phyloP scores from a whole-genome alignment of 371 early-diverging fungal species.

The Syncephalastrum racemosum region DNA sequence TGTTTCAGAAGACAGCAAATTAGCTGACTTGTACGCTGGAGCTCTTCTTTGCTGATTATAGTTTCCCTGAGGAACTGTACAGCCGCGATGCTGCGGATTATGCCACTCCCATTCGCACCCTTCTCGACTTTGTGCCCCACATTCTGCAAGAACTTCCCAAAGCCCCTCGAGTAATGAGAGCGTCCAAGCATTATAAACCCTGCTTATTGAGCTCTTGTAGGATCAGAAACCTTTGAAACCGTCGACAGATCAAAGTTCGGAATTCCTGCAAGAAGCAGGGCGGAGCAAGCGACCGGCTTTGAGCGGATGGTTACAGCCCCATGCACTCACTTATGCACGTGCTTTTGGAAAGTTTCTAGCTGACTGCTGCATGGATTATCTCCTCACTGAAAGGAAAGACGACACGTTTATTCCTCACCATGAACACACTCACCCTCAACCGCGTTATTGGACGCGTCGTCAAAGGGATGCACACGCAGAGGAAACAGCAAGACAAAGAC shows the following conservation, averaged over 20 bases:
- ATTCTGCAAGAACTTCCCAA: constrained; percentile 54
- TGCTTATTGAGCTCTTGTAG: too few relatives aligned
- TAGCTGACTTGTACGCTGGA: constrained; percentile 10
- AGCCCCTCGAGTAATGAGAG: constrained; percentile 4
- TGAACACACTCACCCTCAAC: too few relatives aligned
- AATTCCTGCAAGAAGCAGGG: too few relatives aligned
- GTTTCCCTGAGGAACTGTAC: constrained; percentile 57
- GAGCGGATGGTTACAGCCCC: too few relatives aligned
- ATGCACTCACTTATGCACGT: too few relatives aligned
- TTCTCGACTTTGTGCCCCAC: constrained; percentile 56
- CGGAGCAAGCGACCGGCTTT: too few relatives aligned
- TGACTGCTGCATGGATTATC: constrained; percentile 14
- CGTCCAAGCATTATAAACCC: too few relatives aligned
- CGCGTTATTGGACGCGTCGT: not conserved
- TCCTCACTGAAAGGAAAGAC: not conserved
- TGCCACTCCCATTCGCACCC: constrained; percentile 50
- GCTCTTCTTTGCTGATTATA: constrained; percentile 56
- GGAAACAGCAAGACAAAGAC: constrained; percentile 2
- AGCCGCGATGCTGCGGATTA: constrained; percentile 48
- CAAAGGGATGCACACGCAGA: not conserved
- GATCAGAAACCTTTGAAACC: too few relatives aligned
- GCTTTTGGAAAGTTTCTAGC: constrained; percentile 7
- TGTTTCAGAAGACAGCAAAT: not conserved
- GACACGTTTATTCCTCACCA: not conserved
- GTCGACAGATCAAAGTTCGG: too few relatives aligned